Evolutionary conservation across 345 rosid genomes (phyloP), one percentile per base, ranked within the genome.

Genomic region (Ricinus communis): DNA sequence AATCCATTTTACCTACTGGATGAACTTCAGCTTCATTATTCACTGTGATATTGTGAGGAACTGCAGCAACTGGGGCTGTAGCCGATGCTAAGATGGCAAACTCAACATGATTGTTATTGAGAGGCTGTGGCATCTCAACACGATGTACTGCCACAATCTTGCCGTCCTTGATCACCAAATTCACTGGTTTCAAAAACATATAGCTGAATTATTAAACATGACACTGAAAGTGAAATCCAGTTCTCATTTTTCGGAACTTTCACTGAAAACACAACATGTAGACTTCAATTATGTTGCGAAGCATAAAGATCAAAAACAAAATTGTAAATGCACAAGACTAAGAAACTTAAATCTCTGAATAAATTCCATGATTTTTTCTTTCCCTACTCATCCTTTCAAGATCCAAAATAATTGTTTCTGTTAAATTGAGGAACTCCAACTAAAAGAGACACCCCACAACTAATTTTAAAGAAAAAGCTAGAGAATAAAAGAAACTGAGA

Each of bases 91-190:
- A 73, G 16, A 72, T 63, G 47, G 83, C 81, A 5, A 74, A 70
- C 52, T 79, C 80, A 12, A 66, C 65, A 40, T 5, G 11, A 49
- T 57, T 36, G 31, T 61, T 54, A 18, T 75, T 51, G 28, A 69
- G 33, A 22, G 40, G 5, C 27, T 5, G 13, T 57, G 74, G 61
- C 66, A 70, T 71, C 71, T 21, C 57, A 38, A 69, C 47, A 4
- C 27, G 67, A 46, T 50, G 66, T 66, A 62, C 62, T 61, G 55
- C 77, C 27, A 24, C 64, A 5, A 74, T 47, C 38, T 66, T 63
- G 2, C 84, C 79, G 59, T 78, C 79, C 62, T 80, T 73, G 66
- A 74, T 59, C 77, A 6, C 70, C 71, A 74, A 4, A 24, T 63
- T 70, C 43, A 72, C 85, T 74, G 83, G 70, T 49, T 15, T 61